Percentiles rank a stretch among this genome's conserved stretches.
Evolutionary conservation across 192 early-diverging fungal genomes (phyloP).

Genomic region (Diversispora epigaea): DNA sequence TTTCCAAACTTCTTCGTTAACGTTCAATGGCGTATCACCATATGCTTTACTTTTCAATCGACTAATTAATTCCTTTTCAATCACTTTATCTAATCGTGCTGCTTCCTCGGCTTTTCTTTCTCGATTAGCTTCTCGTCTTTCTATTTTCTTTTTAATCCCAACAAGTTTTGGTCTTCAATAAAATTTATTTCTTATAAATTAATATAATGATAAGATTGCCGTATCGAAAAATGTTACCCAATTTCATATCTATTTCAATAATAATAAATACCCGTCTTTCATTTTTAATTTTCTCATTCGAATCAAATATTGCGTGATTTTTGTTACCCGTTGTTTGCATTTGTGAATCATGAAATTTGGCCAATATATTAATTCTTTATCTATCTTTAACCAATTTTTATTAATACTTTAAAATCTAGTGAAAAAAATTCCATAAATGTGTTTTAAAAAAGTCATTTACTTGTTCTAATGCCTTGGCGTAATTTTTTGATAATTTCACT

Average conservation of each 20-base stretch:
- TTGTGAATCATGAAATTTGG: conserved; percentile 88
- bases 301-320: conserved; percentile 95
- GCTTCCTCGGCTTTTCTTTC: conserved; percentile 91
- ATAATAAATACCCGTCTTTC: conserved; percentile 57
- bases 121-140: conserved; percentile 78
- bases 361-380: conserved; percentile 90
- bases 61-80: conserved; percentile 95
- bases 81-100: conserved; percentile 84
- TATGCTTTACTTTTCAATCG: conserved; percentile 92
- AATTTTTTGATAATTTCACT: conserved; percentile 87
- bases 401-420: neutral
- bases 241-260: neutral
- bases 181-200: neutral
- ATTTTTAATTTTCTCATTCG: conserved; percentile 87
- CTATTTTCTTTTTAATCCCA: conserved; percentile 92
- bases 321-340: conserved; percentile 95
- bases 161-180: conserved; percentile 69
- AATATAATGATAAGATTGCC: neutral
- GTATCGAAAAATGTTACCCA: neutral
- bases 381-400: conserved; percentile 59
- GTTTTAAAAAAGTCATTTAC: conserved; percentile 33
- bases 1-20: conserved; percentile 84
- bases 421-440: neutral
- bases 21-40: conserved; percentile 95
- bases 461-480: conserved; percentile 78